phyloP scores from a whole-genome alignment of 2,329 filamentous ascomycete genomes.

The Daldinia sp. region DNA sequence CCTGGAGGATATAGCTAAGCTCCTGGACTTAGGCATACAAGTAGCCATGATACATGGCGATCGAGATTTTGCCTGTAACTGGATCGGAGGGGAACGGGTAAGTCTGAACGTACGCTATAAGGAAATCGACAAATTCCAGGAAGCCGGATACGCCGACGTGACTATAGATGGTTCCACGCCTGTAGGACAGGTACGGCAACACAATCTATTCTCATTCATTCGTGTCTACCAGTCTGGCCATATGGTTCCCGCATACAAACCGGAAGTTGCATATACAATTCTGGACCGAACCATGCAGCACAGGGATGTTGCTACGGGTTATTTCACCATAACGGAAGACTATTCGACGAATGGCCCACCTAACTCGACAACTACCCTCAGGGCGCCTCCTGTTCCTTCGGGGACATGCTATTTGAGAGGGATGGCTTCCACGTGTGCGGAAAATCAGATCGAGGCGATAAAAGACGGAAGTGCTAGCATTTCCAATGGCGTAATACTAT shows the following conservation, averaged over 20 bases:
- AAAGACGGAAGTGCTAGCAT: constrained; percentile 5
- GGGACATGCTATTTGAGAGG: background rate
- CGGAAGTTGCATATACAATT: constrained; percentile 62
- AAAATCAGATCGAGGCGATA: constrained; percentile 5
- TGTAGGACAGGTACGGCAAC: constrained; percentile 60
- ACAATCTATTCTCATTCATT: constrained; percentile 62
- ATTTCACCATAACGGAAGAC: constrained; percentile 53
- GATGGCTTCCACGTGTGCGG: background rate
- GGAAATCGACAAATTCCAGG: constrained; percentile 56
- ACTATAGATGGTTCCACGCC: constrained; percentile 53
- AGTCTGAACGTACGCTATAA: constrained; percentile 60
- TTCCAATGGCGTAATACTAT: constrained; percentile 1
- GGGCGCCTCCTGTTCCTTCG: background rate
- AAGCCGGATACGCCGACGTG: constrained; percentile 63
- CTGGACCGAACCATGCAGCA: constrained; percentile 63
- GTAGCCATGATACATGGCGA: constrained; percentile 68
- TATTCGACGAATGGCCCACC: constrained; percentile 50
- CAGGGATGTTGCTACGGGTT: constrained; percentile 66
- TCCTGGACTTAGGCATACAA: constrained; percentile 64
- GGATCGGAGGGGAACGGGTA: constrained; percentile 63
- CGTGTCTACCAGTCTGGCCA: constrained; percentile 63
- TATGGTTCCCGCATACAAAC: constrained; percentile 63
- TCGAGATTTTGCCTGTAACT: constrained; percentile 62
- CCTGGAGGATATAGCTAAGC: constrained; percentile 57
- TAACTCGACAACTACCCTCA: background rate